These are phyloP conservation scores for Nannizziopsis arthrosporioides DNA, from an alignment of 2,329 filamentous ascomycete genomes.

Conservation along the genomic window DNA sequence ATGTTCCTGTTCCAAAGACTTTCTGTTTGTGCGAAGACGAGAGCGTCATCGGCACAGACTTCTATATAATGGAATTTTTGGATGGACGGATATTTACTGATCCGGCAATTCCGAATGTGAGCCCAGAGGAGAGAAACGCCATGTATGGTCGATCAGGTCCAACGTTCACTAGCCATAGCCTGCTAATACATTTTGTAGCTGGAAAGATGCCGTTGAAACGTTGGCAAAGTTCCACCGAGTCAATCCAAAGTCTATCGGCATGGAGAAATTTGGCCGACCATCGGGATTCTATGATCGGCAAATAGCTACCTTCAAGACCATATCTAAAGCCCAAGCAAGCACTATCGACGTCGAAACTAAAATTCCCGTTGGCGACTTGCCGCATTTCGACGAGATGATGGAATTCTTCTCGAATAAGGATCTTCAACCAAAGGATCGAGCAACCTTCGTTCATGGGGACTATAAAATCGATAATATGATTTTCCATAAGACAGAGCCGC, in stretches of 20 bases:
- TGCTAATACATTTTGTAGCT: constrained; percentile 38
- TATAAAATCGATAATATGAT: constrained; percentile 91
- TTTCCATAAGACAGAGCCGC: constrained; percentile 77
- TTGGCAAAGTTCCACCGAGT: constrained; percentile 78
- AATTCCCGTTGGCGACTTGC: constrained; percentile 65
- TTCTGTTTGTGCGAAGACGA: constrained; percentile 79
- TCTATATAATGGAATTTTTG: constrained; percentile 95
- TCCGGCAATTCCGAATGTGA: constrained; percentile 63
- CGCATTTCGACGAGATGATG: constrained; percentile 70
- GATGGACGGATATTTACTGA: constrained; percentile 91
- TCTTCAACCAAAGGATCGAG: constrained; percentile 64
- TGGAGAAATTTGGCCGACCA: constrained; percentile 61
- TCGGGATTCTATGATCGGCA: constrained; percentile 76
- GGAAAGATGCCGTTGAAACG: constrained; percentile 71
- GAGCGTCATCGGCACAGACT: constrained; percentile 70
- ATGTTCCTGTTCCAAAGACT: constrained; percentile 74
- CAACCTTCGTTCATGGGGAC: constrained; percentile 79
- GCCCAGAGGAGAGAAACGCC: constrained; percentile 54
- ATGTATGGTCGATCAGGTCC: constrained; percentile 43
- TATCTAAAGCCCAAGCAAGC: constrained; percentile 65
- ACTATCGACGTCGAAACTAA: constrained; percentile 66
- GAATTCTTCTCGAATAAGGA: constrained; percentile 59
- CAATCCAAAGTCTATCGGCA: constrained; percentile 51
- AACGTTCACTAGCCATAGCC: background rate
- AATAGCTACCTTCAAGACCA: constrained; percentile 66